Evolutionary conservation across 208 protist genomes (phyloP).

Genomic region (Acanthamoeba castellanii): DNA sequence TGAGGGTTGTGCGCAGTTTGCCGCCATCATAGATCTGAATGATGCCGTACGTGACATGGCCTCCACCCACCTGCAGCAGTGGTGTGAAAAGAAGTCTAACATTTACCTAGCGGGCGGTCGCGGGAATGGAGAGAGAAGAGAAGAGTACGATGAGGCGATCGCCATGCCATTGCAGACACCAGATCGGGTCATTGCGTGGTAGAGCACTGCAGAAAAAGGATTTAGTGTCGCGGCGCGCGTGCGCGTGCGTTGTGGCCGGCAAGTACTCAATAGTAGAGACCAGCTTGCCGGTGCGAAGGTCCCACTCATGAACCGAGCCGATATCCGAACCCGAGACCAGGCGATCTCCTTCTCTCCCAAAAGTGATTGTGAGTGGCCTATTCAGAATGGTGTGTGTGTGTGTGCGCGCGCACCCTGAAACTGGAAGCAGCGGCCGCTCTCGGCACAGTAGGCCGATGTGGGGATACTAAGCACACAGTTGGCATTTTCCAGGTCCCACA

Average conservation of each 20-base stretch:
- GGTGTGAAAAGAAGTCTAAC: background rate
- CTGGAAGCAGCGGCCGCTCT: constrained; percentile 49
- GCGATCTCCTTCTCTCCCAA: background rate
- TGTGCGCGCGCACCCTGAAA: background rate
- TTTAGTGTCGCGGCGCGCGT: no score
- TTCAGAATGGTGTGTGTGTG: background rate
- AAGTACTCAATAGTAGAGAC: background rate
- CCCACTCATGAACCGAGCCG: background rate
- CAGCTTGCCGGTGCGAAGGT: constrained; percentile 40
- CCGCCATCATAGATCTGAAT: background rate
- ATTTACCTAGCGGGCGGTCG: background rate
- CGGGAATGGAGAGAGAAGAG: background rate
- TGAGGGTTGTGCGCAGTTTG: constrained; percentile 2
- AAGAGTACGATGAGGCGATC: background rate
- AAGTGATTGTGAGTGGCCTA: background rate
- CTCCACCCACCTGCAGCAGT: background rate
- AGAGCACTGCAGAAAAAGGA: background rate
- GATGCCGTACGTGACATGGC: constrained; percentile 35
- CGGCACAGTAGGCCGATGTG: background rate
- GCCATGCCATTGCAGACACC: constrained; percentile 12
- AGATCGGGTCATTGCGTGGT: background rate
- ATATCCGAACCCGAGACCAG: constrained; percentile 23
- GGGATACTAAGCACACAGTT: background rate
- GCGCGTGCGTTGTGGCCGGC: background rate
- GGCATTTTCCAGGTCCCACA: constrained; percentile 33